phyloP scores from a whole-genome alignment of 352 stramenopile genomes.

The Thalassiosira livingstoniorum region DNA sequence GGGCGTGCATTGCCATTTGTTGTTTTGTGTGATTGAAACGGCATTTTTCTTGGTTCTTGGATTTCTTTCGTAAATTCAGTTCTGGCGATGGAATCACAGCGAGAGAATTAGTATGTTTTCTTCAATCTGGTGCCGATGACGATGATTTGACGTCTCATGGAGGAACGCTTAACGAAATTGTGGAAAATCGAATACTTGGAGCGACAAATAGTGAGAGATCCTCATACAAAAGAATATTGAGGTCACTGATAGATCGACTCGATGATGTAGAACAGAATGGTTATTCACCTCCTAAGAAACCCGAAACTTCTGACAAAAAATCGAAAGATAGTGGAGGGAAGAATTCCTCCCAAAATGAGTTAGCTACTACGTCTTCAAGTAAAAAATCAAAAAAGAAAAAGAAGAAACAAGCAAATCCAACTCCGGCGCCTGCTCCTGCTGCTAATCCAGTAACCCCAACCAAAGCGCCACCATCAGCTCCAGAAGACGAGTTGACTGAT shows the following conservation, averaged over 20 bases:
- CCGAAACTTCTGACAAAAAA: constrained; percentile 17
- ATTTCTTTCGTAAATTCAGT: constrained; percentile 15
- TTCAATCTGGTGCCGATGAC: constrained; percentile 56
- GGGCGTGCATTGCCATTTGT: not conserved
- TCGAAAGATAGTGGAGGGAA: not conserved
- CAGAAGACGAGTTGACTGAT: constrained; percentile 59
- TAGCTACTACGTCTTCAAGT: constrained; percentile 19
- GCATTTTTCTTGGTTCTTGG: constrained; percentile 9
- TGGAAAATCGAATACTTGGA: constrained; percentile 61
- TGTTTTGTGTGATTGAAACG: constrained; percentile 4
- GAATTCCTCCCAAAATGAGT: not conserved
- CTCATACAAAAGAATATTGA: constrained; percentile 57
- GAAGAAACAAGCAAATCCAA: constrained; percentile 62
- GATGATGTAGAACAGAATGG: constrained; percentile 69
- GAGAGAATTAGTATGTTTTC: constrained; percentile 65
- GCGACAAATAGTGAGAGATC: constrained; percentile 43
- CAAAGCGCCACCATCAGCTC: constrained; percentile 5
- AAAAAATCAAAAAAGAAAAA: constrained; percentile 76
- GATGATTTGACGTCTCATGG: constrained; percentile 70
- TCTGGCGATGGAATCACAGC: constrained; percentile 69
- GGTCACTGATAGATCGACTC: constrained; percentile 49
- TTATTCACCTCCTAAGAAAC: constrained; percentile 59
- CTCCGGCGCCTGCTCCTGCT: constrained; percentile 7
- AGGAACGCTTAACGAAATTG: constrained; percentile 67
- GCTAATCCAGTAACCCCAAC: constrained; percentile 20